Percentiles rank a stretch among this genome's conserved stretches.
phyloP scores from a whole-genome alignment of 352 stramenopile genomes.

The Phytophthora litchii region DNA sequence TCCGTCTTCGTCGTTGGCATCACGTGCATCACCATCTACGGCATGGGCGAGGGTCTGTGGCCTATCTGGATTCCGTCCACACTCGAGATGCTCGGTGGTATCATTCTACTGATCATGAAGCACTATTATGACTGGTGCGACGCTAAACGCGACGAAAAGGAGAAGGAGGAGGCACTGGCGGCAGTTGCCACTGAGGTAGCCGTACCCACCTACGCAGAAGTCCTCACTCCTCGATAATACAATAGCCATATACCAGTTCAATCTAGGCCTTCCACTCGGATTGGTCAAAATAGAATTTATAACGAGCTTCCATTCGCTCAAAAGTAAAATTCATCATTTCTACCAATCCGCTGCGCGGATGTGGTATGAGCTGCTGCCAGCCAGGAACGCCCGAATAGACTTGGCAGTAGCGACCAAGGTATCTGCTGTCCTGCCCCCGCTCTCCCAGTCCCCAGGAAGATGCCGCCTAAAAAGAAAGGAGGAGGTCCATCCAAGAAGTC shows the following conservation, averaged over 20 bases:
- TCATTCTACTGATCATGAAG: conserved; percentile 55
- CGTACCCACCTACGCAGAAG: background rate
- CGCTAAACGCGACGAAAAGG: conserved; percentile 8
- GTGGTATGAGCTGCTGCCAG: conserved; percentile 27
- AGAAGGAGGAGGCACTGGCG: conserved; percentile 7
- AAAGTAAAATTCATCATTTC: conserved; percentile 13
- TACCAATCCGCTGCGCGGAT: conserved; percentile 13
- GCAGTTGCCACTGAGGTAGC: conserved; percentile 16
- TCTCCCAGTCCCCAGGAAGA: conserved; percentile 22
- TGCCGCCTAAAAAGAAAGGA: conserved; percentile 81
- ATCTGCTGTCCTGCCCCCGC: conserved; percentile 14
- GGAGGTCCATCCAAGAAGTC: conserved; percentile 82
- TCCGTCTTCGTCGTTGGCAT: conserved; percentile 52
- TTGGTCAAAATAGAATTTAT: conserved; percentile 11
- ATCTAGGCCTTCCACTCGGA: background rate
- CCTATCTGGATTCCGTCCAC: conserved; percentile 65
- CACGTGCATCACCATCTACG: conserved; percentile 51
- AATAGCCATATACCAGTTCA: background rate
- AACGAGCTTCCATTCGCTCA: conserved; percentile 1
- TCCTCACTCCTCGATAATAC: too few species aligned
- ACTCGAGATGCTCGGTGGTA: conserved; percentile 46
- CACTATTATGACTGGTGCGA: conserved; percentile 46
- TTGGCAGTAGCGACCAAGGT: conserved; percentile 13
- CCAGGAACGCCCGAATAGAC: conserved; percentile 21
- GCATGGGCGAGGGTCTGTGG: conserved; percentile 52